Evolutionary conservation across 768 basidiomycete species (phyloP).

Genomic region (Termitomyces sp.): DNA sequence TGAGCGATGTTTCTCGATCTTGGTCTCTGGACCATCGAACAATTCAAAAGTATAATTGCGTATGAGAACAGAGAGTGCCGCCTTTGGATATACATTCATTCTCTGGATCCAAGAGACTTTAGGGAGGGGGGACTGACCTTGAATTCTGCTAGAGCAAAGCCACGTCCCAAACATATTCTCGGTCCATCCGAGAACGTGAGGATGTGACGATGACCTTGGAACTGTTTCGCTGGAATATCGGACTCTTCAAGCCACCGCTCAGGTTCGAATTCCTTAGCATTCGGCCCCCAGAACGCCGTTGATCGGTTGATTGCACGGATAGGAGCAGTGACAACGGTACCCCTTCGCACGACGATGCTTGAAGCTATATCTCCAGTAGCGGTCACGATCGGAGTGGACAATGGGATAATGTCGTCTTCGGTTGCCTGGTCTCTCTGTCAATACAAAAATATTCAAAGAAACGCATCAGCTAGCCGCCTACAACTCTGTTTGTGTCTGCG

Average conservation of each 20-base stretch:
- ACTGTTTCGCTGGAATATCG: slow-evolving; percentile 26
- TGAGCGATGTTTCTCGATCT: slow-evolving; percentile 27
- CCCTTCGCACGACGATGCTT: slow-evolving; percentile 40
- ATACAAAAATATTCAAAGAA: not conserved
- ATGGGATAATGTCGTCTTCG: slow-evolving; percentile 53
- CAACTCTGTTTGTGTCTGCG: slow-evolving; percentile 28
- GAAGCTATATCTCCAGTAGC: slow-evolving; percentile 31
- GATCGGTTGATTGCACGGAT: slow-evolving; percentile 43
- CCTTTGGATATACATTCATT: slow-evolving; percentile 19
- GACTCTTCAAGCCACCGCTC: slow-evolving; percentile 52
- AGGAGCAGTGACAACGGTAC: slow-evolving; percentile 36
- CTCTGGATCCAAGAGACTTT: not conserved
- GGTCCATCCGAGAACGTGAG: slow-evolving; percentile 49
- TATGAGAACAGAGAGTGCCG: slow-evolving; percentile 38
- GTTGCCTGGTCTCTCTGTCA: slow-evolving; percentile 25
- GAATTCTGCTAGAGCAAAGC: slow-evolving; percentile 41
- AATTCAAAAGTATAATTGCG: slow-evolving; percentile 35
- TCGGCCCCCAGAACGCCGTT: slow-evolving; percentile 54
- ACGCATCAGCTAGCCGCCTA: slow-evolving; percentile 16
- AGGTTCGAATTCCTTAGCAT: slow-evolving; percentile 54
- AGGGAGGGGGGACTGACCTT: slow-evolving; percentile 23
- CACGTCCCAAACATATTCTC: slow-evolving; percentile 41
- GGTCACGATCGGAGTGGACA: slow-evolving; percentile 43
- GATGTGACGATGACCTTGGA: slow-evolving; percentile 45
- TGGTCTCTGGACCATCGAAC: slow-evolving; percentile 32